Conservation (phyloP, 2,329 filamentous ascomycete species). For the Diaporthe aspalathi region DNA sequence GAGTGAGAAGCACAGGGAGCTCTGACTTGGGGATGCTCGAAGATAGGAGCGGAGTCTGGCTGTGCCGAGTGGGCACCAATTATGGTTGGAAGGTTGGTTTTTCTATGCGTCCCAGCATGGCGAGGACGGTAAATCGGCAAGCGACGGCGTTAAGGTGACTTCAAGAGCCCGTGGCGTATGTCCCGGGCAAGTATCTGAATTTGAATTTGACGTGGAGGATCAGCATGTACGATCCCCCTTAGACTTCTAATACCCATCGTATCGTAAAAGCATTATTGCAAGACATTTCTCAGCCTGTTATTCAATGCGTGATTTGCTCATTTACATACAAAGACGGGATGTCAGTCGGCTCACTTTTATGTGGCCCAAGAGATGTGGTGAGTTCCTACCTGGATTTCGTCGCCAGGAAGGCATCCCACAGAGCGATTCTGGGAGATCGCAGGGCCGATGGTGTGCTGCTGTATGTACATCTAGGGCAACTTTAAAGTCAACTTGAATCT, state of each 20-base stretch:
- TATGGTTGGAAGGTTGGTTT: neutral
- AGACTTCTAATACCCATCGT: neutral
- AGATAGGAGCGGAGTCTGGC: neutral
- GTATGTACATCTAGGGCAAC: neutral
- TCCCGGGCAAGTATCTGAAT: neutral
- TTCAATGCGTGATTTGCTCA: too few relatives aligned
- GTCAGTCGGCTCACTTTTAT: too few relatives aligned
- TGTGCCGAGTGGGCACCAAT: too few relatives aligned
- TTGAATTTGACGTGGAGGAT: neutral
- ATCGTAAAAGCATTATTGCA: too few relatives aligned
- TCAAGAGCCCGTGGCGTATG: neutral
- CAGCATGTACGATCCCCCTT: neutral
- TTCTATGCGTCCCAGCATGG: neutral
- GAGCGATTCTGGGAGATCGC: neutral
- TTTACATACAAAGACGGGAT: too few relatives aligned
- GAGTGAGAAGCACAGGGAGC: too few relatives aligned
- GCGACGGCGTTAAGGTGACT: slow-evolving; percentile 14
- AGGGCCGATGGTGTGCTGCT: neutral
- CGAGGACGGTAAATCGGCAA: neutral
- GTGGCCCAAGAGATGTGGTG: too few relatives aligned
- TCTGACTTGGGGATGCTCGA: neutral
- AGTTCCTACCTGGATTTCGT: too few relatives aligned
- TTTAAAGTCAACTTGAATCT: neutral
- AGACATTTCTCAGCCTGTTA: neutral
- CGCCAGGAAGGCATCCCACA: neutral